Evolutionary conservation across 2,329 filamentous ascomycete species (phyloP).

Genomic region (Colletotrichum sansevieriae): DNA sequence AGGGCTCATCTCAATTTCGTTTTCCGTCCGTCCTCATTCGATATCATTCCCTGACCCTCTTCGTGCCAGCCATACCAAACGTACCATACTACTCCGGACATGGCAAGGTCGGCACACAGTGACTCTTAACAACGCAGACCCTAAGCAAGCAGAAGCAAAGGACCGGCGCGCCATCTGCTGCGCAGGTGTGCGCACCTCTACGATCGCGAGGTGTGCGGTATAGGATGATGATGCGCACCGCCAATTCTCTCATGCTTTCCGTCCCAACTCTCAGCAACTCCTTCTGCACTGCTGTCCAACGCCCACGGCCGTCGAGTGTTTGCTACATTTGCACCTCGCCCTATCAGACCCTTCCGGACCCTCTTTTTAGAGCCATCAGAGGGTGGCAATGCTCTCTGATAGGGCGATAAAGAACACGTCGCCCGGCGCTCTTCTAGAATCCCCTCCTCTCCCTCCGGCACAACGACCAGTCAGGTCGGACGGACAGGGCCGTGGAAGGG

Average conservation of each 20-base stretch:
- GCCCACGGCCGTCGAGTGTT: constrained; percentile 45
- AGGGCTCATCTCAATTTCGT: constrained; percentile 33
- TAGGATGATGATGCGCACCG: constrained; percentile 14
- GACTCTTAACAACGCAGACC: constrained; percentile 30
- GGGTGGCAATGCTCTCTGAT: constrained; percentile 25
- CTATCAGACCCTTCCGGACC: constrained; percentile 46
- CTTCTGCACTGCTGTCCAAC: constrained; percentile 43
- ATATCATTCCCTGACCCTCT: constrained; percentile 25
- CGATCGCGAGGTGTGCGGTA: constrained; percentile 29
- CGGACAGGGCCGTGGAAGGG: constrained; percentile 37
- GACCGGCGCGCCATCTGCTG: constrained; percentile 6
- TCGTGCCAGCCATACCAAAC: constrained; percentile 28
- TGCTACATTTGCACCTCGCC: constrained; percentile 46
- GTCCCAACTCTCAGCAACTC: constrained; percentile 38
- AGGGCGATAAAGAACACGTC: constrained; percentile 35
- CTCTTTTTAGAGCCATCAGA: constrained; percentile 29
- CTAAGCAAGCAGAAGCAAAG: not conserved
- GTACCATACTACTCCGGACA: constrained; percentile 4
- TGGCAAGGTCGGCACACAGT: constrained; percentile 31
- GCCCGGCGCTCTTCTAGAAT: constrained; percentile 17
- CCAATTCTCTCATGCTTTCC: constrained; percentile 25
- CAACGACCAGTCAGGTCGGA: constrained; percentile 20
- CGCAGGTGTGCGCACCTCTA: constrained; percentile 3
- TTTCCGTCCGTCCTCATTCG: constrained; percentile 26
- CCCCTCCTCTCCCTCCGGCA: constrained; percentile 15